A percentile compares a stretch with the other conserved stretches of the same genome.
Conservation (phyloP, 164 flowering plant genomes). For the Taxillus chinensis region DNA sequence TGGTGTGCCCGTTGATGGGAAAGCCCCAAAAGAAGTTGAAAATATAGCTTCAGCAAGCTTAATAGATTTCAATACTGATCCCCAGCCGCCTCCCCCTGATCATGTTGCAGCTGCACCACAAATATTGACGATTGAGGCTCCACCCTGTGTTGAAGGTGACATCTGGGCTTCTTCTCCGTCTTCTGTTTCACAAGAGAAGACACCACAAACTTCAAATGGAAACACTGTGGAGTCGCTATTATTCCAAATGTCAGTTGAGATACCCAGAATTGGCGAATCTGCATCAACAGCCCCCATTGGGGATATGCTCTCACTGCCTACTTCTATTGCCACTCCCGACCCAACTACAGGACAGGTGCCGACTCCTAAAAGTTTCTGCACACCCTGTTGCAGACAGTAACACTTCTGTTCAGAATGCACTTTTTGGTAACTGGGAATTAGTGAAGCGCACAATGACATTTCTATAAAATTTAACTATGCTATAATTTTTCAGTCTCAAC, state of each 20-base stretch:
- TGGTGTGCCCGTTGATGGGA: not conserved
- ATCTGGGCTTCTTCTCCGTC: slow-evolving; percentile 13
- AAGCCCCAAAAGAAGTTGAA: slow-evolving; percentile 7
- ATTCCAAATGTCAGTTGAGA: slow-evolving; percentile 17
- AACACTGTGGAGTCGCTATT: slow-evolving; percentile 36
- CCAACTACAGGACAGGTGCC: not conserved
- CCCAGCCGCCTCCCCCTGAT: slow-evolving; percentile 11
- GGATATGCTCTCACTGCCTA: not conserved
- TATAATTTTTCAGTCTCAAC: too few species aligned
- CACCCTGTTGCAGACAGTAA: too few species aligned
- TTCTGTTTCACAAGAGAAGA: slow-evolving; percentile 3
- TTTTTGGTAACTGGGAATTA: too few species aligned
- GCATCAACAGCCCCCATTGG: slow-evolving; percentile 6
- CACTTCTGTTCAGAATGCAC: too few species aligned
- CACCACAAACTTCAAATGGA: slow-evolving; percentile 8
- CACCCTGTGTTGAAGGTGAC: slow-evolving; percentile 4
- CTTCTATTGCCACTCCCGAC: slow-evolving; percentile 1
- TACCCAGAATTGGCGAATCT: slow-evolving; percentile 3
- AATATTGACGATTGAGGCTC: slow-evolving; percentile 8
- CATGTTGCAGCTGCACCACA: slow-evolving; percentile 9
- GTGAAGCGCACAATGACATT: too few species aligned
- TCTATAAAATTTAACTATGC: too few species aligned
- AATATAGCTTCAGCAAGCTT: slow-evolving; percentile 15
- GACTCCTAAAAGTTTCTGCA: not conserved
- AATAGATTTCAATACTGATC: slow-evolving; percentile 22